Evolutionary conservation across 2,329 filamentous ascomycete species (phyloP), one percentile per base, ranked within the genome.

Genomic region (Trichoderma lentiforme): DNA sequence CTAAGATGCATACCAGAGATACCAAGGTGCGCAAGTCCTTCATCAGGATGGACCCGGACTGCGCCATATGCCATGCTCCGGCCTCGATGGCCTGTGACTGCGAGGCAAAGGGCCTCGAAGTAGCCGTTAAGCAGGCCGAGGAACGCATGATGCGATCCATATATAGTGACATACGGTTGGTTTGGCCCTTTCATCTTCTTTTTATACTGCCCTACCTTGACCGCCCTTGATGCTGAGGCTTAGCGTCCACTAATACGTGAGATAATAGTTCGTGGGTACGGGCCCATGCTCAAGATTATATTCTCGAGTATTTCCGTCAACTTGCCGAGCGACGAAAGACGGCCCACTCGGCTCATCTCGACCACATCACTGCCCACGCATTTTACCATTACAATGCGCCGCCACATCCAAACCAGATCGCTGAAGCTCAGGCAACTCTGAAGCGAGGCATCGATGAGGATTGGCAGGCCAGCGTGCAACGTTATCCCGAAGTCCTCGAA

Each of bases 401-500:
- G 28, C 89, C 89, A 30, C 87, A 91, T 73, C 89, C 88, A 30
- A 85, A 82, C 74, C 87, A 93, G 77, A 87, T 94, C 67, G 83
- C 86, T 51, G 86, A 88, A 71, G 92, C 91, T 28, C 88, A 93
- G 77, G 85, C 85, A 18, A 85, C 87, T 63, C 85, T 93, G 73
- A 93, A 93, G 81, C 87, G 89, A 64, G 92, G 91, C 73, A 92
- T 94, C 76, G 92, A 94, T 76, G 90, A 92, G 73, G 92, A 94
- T 82, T 95, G 92, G 92, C 88, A 91, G 76, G 86, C 88, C 34
- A 91, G 90, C 62, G 92, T 94, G 51, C 88, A 93, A 76, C 87
- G 90, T 70, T 95, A 95, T 76, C 93, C 92, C 5, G 91, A 94
- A 78, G 90, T 95, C n/a, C 84, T 95, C 70, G 91, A 94, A 80